Base-by-base conservation (phyloP, 371 early-diverging fungal genomes). In the Actinomortierella wolfii region DNA sequence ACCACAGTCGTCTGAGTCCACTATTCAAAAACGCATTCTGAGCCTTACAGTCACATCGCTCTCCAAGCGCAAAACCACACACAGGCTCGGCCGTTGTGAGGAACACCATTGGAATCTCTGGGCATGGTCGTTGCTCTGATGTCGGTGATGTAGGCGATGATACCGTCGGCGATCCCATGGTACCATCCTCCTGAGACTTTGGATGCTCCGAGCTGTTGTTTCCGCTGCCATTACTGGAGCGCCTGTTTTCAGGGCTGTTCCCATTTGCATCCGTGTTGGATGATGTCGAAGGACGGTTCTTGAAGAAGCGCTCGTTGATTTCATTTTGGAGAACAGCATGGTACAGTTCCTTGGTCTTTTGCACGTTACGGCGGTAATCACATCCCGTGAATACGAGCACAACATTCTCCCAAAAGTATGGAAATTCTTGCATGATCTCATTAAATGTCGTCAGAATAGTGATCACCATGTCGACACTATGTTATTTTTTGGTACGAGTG, bases 341-440 rank as follows among this genome's bases (percentile, higher is more conserved):
- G 51, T 66, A 73, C 6, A 73, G 34, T 47, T 73, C 66, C 24
- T 73, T 73, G 1, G 73, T 73, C 17, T 59, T 53, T 62, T 66
- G 66, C 17, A 73, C 67, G 18, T 73, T 58, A 25, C 73, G 58
- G 15, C 67, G 58, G 67, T 78, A 81, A 47, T 83, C 84, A 9
- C 79, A 79, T 44, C 80, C 65, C 6, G 84, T 84, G 58, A 84
- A 84, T 0, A 84, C 84, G 2, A 84, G 56, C 5, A 84, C 55
- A 13, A 81, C 81, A 58, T 84, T 77, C 24, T 82, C 63, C 82
- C 84, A 82, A 68, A 80, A 82, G 23, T 63, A 61, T 13, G 79
- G 76, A 28, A 78, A 67, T 1, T 77, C 76, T 47, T 74, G 49
- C 83, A 84, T 82, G 71, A 83, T 77, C 0, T 74, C 69, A 40